Conservation (phyloP, 2,329 filamentous ascomycete genomes). For the Bipolaris zeicola region DNA sequence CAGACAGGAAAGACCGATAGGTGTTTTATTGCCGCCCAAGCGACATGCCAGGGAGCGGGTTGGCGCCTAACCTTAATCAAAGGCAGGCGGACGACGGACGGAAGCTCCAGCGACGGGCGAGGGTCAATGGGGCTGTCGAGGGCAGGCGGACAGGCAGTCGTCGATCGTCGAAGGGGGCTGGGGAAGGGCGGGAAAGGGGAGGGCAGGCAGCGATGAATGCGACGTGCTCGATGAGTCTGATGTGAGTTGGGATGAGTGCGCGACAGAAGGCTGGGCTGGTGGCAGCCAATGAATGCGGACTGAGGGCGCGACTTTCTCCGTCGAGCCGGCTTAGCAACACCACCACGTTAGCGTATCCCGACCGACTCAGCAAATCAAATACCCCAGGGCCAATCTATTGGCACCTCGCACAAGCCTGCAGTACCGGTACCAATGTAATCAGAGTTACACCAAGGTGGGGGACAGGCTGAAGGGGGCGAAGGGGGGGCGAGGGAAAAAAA, state of each 20-base stretch:
- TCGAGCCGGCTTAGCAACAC: slow-evolving; percentile 13
- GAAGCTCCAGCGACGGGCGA: neutral
- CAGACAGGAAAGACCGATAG: slow-evolving; percentile 6
- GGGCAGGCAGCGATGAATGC: slow-evolving; percentile 7
- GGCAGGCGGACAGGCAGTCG: slow-evolving; percentile 17
- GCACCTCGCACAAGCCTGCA: slow-evolving; percentile 19
- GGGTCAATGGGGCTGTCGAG: slow-evolving; percentile 20
- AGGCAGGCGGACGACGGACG: slow-evolving; percentile 3
- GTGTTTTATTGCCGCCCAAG: slow-evolving; percentile 39
- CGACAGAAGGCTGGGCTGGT: slow-evolving; percentile 13
- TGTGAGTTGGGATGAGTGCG: slow-evolving; percentile 21
- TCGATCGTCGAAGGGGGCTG: neutral
- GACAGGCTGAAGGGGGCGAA: neutral
- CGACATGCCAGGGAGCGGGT: slow-evolving; percentile 21
- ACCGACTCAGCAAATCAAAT: slow-evolving; percentile 11
- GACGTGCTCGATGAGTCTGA: slow-evolving; percentile 22
- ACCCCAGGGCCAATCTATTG: slow-evolving; percentile 6
- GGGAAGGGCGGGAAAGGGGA: neutral
- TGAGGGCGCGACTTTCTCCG: neutral
- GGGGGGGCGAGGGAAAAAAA: neutral
- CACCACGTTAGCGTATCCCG: slow-evolving; percentile 15
- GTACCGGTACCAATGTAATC: slow-evolving; percentile 9
- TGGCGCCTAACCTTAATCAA: slow-evolving; percentile 31
- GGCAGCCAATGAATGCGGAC: slow-evolving; percentile 22
- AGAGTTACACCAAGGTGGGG: slow-evolving; percentile 21